Evolutionary conservation across 768 basidiomycete species (phyloP), one percentile per base, ranked within the genome.

Genomic region (Gloeophyllum trabeum): DNA sequence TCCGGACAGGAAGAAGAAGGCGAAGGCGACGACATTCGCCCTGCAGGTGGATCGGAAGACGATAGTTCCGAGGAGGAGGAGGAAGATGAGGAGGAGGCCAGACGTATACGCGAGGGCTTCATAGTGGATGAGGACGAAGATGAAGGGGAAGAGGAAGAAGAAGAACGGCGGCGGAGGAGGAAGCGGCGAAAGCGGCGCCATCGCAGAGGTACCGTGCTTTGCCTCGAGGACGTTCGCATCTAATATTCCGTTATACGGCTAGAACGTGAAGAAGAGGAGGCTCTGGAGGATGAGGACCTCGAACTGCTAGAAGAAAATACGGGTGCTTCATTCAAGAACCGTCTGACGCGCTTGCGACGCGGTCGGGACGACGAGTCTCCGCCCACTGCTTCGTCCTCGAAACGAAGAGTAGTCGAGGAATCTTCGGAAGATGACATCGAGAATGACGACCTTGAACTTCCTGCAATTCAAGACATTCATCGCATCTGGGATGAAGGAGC

Each of bases 81-180:
- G 26, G 91, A 94, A 38, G 91, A 94, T 54, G 85, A 79, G 52
- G 93, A 94, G 47, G 91, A 91, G 63, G 83, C 68, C 51, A 72
- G 75, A 44, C 69, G 75, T 43, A 77, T 96, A 43, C 67, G 78
- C 40, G 86, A 92, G 39, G 92, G 88, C 0, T 96, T 97, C 56
- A 96, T 97, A 52, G 91, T 92, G 5, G 86, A 86, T 43, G 86
- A 83, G 43, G 82, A 86, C 6, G 89, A 93, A 45, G 90, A 90
- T 5, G 88, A 90, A 0, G 86, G 83, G 3, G 83, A 77, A 0
- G 78, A 76, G 2, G 76, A 73, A 12, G 76, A 75, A 16, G 69
- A 71, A 35, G 72, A 70, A 43, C 66, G 71, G 45, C 70, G 63
- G 35, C 66, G 74, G 51, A 71, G 71, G 49, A 71, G 74, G 46